A percentile compares a stretch with the other conserved stretches of the same genome.
phyloP scores from a whole-genome alignment of 2,329 filamentous ascomycete species.

The Peltaster fructicola region DNA sequence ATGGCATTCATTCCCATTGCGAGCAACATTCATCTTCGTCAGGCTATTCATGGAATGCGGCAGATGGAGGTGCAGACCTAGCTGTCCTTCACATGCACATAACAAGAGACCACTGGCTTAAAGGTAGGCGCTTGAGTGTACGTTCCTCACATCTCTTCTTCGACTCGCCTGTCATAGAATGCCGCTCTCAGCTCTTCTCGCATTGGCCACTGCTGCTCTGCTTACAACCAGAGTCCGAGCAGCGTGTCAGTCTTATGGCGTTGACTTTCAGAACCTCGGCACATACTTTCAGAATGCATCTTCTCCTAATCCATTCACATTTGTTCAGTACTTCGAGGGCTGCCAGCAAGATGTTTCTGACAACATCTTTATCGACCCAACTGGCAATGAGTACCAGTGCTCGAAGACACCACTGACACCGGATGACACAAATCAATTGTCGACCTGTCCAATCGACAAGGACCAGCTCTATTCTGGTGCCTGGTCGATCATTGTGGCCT shows the following conservation, averaged over 20 bases:
- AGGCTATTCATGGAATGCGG: too few relatives aligned
- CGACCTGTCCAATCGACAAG: conserved; percentile 8
- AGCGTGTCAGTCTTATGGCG: conserved; percentile 16
- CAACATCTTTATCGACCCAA: conserved; percentile 25
- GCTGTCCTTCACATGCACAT: too few relatives aligned
- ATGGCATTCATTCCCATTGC: too few relatives aligned
- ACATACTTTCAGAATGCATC: conserved; percentile 28
- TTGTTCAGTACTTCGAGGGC: conserved; percentile 26
- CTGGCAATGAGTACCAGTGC: conserved; percentile 24
- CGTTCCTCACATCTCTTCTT: too few relatives aligned
- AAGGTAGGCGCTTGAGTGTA: too few relatives aligned
- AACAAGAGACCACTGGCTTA: too few relatives aligned
- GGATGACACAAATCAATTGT: conserved; percentile 4
- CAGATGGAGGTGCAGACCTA: too few relatives aligned
- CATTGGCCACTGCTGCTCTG: too few relatives aligned
- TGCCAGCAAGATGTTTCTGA: conserved; percentile 24
- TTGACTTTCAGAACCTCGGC: conserved; percentile 26
- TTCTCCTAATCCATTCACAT: conserved; percentile 24
- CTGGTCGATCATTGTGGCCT: conserved; percentile 7
- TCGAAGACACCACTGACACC: conserved; percentile 23
- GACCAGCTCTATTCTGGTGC: conserved; percentile 8
- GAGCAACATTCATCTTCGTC: too few relatives aligned
- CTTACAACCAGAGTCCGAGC: too few relatives aligned
- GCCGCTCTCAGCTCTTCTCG: too few relatives aligned
- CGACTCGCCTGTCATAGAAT: too few relatives aligned